Base-by-base conservation (phyloP, 163 green algal genomes). In the Volvox carteri region DNA sequence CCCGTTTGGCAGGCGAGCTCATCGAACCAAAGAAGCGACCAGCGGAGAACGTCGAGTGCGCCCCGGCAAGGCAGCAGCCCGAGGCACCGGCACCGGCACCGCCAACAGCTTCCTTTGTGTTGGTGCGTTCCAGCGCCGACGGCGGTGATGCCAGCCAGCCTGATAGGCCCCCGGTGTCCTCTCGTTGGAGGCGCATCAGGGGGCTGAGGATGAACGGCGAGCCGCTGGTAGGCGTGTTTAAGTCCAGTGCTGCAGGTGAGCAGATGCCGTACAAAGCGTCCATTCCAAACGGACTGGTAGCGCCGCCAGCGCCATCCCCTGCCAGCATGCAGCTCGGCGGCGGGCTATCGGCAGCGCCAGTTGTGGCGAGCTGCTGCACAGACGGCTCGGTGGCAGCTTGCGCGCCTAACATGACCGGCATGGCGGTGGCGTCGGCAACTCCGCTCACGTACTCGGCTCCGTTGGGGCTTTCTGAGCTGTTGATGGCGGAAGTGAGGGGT, bases 111-210 rank as follows among this genome's bases (percentile, higher is more conserved):
- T 62, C 44, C 11, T 44, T 7, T 28, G 46, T 62, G 25, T 7
- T 33, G 33, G 7, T 2, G 12, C 75, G 75, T n/a, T 84, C 48
- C 14, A 52, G 23, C 1, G 77, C 33, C 77, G 33, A 56, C 0
- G 52, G 77, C 35, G 77, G 77, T 23, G 77, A 85, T 35, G 54
- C 54, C 4, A 85, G 46, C 77, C 77, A 85, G 6, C 77, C 77
- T 3, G 77, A 16, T 35, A 85, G 33, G 18, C 52, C 50, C 46
- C 46, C 54, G 18, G 77, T 46, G 21, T 85, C 77, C 19, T 85
- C 77, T 21, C 37, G 77, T 37, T 85, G 77, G 0, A 39, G 19
- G 4, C 77, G 77, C 23, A 73, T 35, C 33, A 85, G 25, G 30
- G 77, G 77, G 25, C 77, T 85, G 9, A 85, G 52, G 6, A 54